phyloP scores from a whole-genome alignment of 2,329 filamentous ascomycete genomes.

The Cryphonectria nitschkei region DNA sequence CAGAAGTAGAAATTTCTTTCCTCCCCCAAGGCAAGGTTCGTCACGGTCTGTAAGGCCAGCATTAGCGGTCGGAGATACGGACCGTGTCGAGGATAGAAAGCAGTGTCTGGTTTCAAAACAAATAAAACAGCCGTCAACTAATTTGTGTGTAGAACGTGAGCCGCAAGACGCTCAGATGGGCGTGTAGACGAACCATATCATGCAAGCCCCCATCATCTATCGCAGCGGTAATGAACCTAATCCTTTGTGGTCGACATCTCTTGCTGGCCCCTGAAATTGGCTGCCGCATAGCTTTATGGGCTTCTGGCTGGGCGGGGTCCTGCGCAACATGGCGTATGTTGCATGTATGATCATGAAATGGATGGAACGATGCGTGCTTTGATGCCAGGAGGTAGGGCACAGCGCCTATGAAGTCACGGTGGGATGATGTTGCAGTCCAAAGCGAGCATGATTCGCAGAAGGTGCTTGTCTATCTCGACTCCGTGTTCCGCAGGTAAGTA shows the following conservation, averaged over 20 bases:
- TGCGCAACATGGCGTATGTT: background rate
- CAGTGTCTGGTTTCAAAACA: background rate
- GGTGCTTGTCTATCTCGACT: background rate
- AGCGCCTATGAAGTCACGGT: background rate
- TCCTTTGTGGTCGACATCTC: background rate
- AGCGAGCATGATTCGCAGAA: background rate
- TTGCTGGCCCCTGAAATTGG: background rate
- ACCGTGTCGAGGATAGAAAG: conserved; percentile 3
- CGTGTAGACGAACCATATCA: background rate
- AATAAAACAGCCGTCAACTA: background rate
- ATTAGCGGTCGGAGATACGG: background rate
- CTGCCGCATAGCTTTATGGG: background rate
- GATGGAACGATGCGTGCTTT: background rate
- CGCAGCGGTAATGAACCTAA: background rate
- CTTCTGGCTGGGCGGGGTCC: background rate
- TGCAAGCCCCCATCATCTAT: background rate
- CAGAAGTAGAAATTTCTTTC: background rate
- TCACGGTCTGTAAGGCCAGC: background rate
- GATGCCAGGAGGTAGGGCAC: background rate
- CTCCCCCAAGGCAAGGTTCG: background rate
- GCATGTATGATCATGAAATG: background rate
- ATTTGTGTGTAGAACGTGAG: background rate
- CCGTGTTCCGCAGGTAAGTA: background rate
- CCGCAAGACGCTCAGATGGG: background rate
- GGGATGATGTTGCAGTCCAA: background rate